A percentile compares a stretch with the other conserved stretches of the same genome.
phyloP scores from a whole-genome alignment of 2,329 filamentous ascomycete species.

The Fusarium hainanense region DNA sequence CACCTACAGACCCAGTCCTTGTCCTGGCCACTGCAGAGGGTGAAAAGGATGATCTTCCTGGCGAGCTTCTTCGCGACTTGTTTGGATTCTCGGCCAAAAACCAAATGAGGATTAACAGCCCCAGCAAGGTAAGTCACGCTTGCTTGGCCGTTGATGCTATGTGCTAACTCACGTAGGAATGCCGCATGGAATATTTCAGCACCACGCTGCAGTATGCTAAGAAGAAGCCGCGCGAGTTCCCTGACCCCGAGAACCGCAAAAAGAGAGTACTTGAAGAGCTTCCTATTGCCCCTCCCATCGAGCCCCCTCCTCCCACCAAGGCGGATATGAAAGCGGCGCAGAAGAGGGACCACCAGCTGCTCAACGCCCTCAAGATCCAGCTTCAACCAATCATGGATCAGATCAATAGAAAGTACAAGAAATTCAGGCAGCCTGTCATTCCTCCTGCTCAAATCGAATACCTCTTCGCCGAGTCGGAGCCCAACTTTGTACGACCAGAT shows the following conservation, averaged over 20 bases:
- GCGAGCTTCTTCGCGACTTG: conserved; percentile 75
- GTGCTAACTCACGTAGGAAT: conserved; percentile 52
- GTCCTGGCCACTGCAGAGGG: conserved; percentile 86
- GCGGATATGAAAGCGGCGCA: conserved; percentile 84
- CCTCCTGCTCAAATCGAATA: conserved; percentile 80
- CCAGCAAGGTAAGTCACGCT: conserved; percentile 65
- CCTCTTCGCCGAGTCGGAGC: conserved; percentile 84
- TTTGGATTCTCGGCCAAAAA: conserved; percentile 90
- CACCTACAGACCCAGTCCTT: conserved; percentile 90
- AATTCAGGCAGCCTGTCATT: conserved; percentile 85
- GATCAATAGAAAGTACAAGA: conserved; percentile 88
- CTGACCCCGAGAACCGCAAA: conserved; percentile 86
- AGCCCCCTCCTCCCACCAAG: conserved; percentile 75
- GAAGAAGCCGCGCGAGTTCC: conserved; percentile 85
- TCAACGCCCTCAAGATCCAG: conserved; percentile 88
- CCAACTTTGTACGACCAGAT: conserved; percentile 72
- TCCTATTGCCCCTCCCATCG: conserved; percentile 77
- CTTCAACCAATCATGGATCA: conserved; percentile 98
- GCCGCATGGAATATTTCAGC: conserved; percentile 83
- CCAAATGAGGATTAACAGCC: conserved; percentile 74
- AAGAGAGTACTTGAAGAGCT: conserved; percentile 84
- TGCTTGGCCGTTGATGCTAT: not conserved
- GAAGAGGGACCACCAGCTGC: conserved; percentile 82
- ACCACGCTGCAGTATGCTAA: conserved; percentile 79
- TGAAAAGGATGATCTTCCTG: conserved; percentile 69